phyloP scores from a whole-genome alignment of 2,329 filamentous ascomycete species.

The Hypomyces perniciosus region DNA sequence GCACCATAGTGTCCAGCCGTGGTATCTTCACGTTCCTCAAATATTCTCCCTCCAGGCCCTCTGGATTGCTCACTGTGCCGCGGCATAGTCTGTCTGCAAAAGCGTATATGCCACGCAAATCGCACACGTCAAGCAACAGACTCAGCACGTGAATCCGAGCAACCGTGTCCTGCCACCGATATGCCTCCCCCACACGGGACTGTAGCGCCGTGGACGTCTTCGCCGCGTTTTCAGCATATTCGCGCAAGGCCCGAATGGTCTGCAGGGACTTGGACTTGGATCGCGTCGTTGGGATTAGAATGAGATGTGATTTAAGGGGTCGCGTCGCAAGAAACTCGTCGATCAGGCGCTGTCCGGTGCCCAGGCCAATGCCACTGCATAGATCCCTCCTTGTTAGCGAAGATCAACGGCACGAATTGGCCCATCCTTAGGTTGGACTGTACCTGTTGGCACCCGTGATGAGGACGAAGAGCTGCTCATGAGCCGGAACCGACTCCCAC shows the following conservation, averaged over 20 bases:
- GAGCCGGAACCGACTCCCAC: constrained; percentile 30
- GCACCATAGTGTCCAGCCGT: constrained; percentile 70
- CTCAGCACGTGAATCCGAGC: constrained; percentile 53
- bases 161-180: constrained; percentile 35
- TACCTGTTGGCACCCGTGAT: constrained; percentile 87
- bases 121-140: constrained; percentile 55
- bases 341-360: constrained; percentile 76
- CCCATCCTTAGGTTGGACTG: constrained; percentile 7
- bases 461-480: constrained; percentile 56
- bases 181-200: constrained; percentile 30
- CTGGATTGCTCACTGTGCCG: constrained; percentile 41
- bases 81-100: constrained; percentile 42
- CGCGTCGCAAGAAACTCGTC: constrained; percentile 77
- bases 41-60: constrained; percentile 30
- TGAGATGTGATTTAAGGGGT: constrained; percentile 61
- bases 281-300: constrained; percentile 80
- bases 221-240: constrained; percentile 46
- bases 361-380: constrained; percentile 75
- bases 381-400: constrained; percentile 1
- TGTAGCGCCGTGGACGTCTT: constrained; percentile 32
- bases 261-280: constrained; percentile 66
- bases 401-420: not conserved
- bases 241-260: constrained; percentile 58
- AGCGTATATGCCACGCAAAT: constrained; percentile 44
- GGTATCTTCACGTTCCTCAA: constrained; percentile 49